Base-by-base conservation (phyloP, 805 yeast species). In the Nakazawaea wickerhamii region DNA sequence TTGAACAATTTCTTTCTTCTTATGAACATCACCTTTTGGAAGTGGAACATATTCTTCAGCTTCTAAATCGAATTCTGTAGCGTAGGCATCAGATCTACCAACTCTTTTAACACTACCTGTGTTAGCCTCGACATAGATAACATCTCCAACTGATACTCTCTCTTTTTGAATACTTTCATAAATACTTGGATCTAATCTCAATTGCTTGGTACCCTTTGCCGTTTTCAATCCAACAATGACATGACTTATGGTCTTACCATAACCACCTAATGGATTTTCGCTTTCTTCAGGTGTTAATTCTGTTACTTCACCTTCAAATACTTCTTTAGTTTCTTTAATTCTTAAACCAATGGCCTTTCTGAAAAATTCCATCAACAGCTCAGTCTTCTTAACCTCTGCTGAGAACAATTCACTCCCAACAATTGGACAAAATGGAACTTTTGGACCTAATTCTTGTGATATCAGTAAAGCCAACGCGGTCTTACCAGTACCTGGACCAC, bases 11-110 rank as follows among this genome's bases (percentile, higher is more conserved):
- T 93, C 98, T 63, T 93, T 93, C 73, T 93, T 89, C 61, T 91
- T 90, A 70, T 93, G 99, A 35, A 93, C 95, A 64, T 93, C 99
- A 41, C 99, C 99, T 68, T 93, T 95, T 48, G 99, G 99, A 55
- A 95, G 74, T 33, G 99, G 96, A 18, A 93, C 98, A 63, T 93
- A 93, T 66, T 93, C 98, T 66, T 95, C 97, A 21, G 98, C 96
- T 72, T 93, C 98, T 47, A 95, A 76, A 64, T 93, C 99, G 55
- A 90, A 93, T 67, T 93, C 99, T 8, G 99, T 89, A 19, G 99
- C 97, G 57, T 89, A 89, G 0, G 97, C 96, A 63, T 93, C 98
- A n/a, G 95, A 85, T 62, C 99, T 78, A 41, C 99, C 99, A 20
- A 93, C 95, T 57, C 98, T 75, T 58, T 91, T 91, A 31, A 93